A percentile compares a stretch with the other conserved stretches of the same genome.
phyloP scores from a whole-genome alignment of 2,329 filamentous ascomycete species.

The Paraphoma chrysanthemicola region DNA sequence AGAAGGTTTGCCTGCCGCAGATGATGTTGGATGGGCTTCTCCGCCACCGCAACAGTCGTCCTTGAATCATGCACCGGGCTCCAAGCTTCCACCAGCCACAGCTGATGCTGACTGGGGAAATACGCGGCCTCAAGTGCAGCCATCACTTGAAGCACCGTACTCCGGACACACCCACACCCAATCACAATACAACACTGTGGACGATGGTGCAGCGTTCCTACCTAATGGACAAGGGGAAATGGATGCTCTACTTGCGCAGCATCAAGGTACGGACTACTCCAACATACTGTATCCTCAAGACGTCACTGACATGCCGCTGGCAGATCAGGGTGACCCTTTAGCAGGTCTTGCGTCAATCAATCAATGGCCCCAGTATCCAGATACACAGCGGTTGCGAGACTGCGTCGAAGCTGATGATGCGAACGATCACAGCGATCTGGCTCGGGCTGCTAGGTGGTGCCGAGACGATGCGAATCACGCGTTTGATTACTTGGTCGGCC shows the following conservation, averaged over 20 bases:
- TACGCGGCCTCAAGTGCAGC: too few relatives aligned
- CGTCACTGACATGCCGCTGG: neutral
- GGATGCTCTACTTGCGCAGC: neutral
- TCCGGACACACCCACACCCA: too few relatives aligned
- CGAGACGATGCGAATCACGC: conserved; percentile 2
- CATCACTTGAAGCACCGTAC: too few relatives aligned
- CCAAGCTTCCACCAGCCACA: too few relatives aligned
- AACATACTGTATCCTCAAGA: neutral
- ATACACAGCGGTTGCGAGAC: conserved; percentile 8
- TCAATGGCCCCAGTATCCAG: neutral
- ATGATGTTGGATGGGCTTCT: too few relatives aligned
- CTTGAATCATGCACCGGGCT: too few relatives aligned
- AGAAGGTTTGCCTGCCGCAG: too few relatives aligned
- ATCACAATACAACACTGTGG: too few relatives aligned
- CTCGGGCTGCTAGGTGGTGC: conserved; percentile 13
- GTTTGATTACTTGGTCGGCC: conserved; percentile 5
- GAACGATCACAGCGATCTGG: conserved; percentile 11
- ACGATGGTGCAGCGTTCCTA: neutral
- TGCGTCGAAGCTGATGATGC: conserved; percentile 10
- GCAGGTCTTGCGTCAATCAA: neutral
- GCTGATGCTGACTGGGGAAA: too few relatives aligned
- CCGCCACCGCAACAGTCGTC: too few relatives aligned
- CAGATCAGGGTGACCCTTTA: neutral
- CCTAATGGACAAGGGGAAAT: neutral
- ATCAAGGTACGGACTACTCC: neutral